Evolutionary conservation across 768 basidiomycete species (phyloP), one percentile per base, ranked within the genome.

Genomic region (Boletus sensibilis): DNA sequence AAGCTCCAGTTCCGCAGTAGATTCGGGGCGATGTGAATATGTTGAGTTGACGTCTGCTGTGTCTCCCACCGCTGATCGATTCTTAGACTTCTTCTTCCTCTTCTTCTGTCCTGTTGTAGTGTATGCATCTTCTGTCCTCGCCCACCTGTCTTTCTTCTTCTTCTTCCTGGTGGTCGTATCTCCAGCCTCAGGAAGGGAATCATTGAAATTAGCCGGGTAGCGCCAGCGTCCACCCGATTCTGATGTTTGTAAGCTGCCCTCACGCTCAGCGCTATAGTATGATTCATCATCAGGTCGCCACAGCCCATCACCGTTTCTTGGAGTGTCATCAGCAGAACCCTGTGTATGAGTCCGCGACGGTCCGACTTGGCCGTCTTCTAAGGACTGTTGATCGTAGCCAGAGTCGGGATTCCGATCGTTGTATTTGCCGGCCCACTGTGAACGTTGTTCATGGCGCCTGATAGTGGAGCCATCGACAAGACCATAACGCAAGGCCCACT

Each of bases 401-500:
- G 90, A 89, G 31, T 79, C 72, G 0, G 84, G 79, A 8, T 87
- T 79, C 52, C 93, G 85, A 60, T 96, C 94, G 51, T 90, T 86
- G 75, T 92, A 97, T 53, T 90, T 86, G 53, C 73, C 76, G 12
- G 92, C 88, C 95, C 95, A 98, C 62, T 92, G 88, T 43, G 87
- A 91, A 69, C 88, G 89, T 57, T 79, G 82, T 66, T 87, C 82
- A 53, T 88, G 86, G 66, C 94, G 88, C 63, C 83, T 79, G 68
- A 90, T 86, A 62, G 88, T 85, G 35, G 85, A 78, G 23, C 83
- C 86, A 70, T 94, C 85, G 59, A 98, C 85, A 43, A 98, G 88
- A 38, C 95, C 95, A 71, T 92, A 92, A 60, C 88, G 83, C 72
- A 90, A 79, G 0, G 88, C 88, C 95, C 95, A 98, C 73, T 97